A percentile compares a stretch with the other conserved stretches of the same genome.
Evolutionary conservation across 2,329 filamentous ascomycete species (phyloP).

Genomic region (Zasmidium citrigriseum): DNA sequence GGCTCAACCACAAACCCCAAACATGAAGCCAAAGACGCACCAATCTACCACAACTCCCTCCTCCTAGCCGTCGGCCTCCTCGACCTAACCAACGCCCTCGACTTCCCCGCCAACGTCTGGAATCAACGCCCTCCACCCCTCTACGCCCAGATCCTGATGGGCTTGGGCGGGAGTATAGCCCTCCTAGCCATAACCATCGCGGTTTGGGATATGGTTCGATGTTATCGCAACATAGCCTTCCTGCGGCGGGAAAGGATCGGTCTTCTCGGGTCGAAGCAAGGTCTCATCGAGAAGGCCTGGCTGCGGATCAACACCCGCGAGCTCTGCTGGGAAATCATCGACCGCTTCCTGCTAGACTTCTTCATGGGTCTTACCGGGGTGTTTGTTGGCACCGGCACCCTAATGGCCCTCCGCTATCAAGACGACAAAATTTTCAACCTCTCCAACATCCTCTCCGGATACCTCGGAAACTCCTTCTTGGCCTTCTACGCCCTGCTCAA

Average conservation of each 20-base stretch:
- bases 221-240: constrained; percentile 50
- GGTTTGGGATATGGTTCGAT: constrained; percentile 45
- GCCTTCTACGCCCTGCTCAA: constrained; percentile 54
- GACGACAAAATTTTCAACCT: constrained; percentile 45
- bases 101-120: constrained; percentile 62
- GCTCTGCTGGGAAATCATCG: constrained; percentile 53
- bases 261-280: constrained; percentile 31
- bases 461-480: constrained; percentile 55
- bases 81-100: constrained; percentile 57
- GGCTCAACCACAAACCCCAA: too few species aligned
- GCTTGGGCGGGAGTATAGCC: constrained; percentile 52
- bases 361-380: constrained; percentile 53
- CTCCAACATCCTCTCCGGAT: constrained; percentile 58
- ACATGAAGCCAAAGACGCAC: too few species aligned
- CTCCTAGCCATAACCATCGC: constrained; percentile 50
- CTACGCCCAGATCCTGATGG: constrained; percentile 55
- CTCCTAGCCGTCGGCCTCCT: constrained; percentile 51
- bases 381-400: constrained; percentile 54
- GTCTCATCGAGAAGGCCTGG: constrained; percentile 32
- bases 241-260: constrained; percentile 45
- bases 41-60: constrained; percentile 35
- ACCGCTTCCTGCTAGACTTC: constrained; percentile 54
- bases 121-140: constrained; percentile 53
- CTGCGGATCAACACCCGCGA: constrained; percentile 52
- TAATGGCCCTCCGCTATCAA: constrained; percentile 54